Evolutionary conservation across 108 stramenopile species (phyloP), one percentile per base, ranked within the genome.

Genomic region (Heterococcus sp.): DNA sequence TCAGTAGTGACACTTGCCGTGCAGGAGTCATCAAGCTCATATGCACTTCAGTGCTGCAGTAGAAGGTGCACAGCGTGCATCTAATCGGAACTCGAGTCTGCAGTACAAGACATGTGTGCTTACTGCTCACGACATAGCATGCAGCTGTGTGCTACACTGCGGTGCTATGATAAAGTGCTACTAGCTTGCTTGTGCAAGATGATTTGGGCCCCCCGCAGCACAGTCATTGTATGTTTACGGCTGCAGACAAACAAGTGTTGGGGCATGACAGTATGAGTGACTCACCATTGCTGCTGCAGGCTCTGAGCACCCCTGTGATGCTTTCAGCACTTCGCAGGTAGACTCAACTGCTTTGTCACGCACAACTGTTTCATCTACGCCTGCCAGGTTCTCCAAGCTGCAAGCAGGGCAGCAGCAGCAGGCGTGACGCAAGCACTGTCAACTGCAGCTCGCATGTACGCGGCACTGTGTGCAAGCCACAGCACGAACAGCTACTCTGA

Each of bases 361-460:
- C 21, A 99, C 95, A 14, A 94, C 93, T 5, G 95, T 94, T 80
- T 99, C 98, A 86, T 99, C 98, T 38, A 94, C 94, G 39, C 91
- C 85, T 34, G 93, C 92, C 31, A 99, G 90, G 11, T 89, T 84
- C 86, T 97, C 96, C 37, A 99, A 63, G 79, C 79, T 81, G 39
- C 35, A 26, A 98, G 74, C 11, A 97, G 73, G 2, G 33, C 73
- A 32, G 72, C 66, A 28, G 81, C 65, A n/a, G n/a, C n/a, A n/a
- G n/a, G n/a, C n/a, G n/a, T n/a, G n/a, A n/a, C n/a, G n/a, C n/a
- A n/a, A n/a, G 71, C 84, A 39, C 27, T 75, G n/a, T n/a, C n/a
- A n/a, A n/a, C n/a, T n/a, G n/a, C n/a, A n/a, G n/a, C n/a, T n/a
- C n/a, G n/a, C n/a, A n/a, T n/a, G n/a, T n/a, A n/a, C n/a, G n/a